A percentile compares a stretch with the other conserved stretches of the same genome.
Conservation (phyloP, 2,329 filamentous ascomycete species). For the Diaporthe sp. region DNA sequence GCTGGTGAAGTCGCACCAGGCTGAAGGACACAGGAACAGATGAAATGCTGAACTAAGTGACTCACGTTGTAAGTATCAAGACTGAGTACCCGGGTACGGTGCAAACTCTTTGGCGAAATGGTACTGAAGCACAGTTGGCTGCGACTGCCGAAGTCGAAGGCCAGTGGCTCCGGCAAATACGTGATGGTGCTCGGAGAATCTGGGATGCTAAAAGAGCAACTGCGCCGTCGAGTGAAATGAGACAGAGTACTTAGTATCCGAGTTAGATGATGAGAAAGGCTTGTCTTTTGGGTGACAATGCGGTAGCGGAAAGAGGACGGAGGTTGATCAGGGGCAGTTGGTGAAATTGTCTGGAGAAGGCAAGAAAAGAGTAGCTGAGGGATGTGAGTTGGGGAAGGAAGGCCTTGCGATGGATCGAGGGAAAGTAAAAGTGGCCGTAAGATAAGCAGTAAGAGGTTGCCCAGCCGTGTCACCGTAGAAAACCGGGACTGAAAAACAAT, state of each 20-base stretch:
- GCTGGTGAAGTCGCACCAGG: neutral
- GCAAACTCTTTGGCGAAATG: neutral
- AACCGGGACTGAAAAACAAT: neutral
- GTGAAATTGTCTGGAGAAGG: neutral
- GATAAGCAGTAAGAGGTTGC: neutral
- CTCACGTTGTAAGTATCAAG: neutral
- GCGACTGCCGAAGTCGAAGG: neutral
- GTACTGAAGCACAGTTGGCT: neutral
- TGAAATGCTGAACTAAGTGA: neutral
- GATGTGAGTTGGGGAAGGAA: neutral
- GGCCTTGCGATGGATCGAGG: neutral
- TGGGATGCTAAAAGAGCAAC: neutral
- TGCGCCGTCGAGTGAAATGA: neutral
- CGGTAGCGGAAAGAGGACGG: neutral
- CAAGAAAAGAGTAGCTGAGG: neutral
- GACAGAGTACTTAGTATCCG: neutral
- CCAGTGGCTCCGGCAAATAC: neutral
- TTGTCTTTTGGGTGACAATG: no score
- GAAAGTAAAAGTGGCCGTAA: neutral
- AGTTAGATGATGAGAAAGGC: neutral
- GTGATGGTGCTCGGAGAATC: neutral
- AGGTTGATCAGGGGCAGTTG: neutral
- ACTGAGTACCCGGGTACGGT: no score
- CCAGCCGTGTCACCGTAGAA: neutral
- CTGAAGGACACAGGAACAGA: neutral